Evolutionary conservation across 1,139 yeast genomes (phyloP).

Genomic region (Taiozyma onychis): DNA sequence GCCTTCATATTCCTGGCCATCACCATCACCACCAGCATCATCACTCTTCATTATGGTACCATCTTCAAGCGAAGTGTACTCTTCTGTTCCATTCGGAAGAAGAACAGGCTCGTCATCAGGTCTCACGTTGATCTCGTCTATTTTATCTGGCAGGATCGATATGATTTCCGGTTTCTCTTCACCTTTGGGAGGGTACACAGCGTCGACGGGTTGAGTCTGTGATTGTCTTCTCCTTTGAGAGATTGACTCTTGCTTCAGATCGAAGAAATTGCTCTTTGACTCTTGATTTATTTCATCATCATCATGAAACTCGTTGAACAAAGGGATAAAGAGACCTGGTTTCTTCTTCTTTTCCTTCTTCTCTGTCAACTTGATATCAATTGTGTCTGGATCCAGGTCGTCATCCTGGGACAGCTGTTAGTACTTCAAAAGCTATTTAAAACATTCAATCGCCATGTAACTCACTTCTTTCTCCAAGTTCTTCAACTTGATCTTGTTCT

Average conservation of each 20-base stretch:
- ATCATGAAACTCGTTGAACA: constrained; percentile 4
- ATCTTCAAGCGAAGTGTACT: constrained; percentile 1
- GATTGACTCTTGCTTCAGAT: not conserved
- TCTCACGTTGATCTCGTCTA: not conserved
- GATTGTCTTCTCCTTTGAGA: not conserved
- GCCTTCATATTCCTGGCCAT: constrained; percentile 29
- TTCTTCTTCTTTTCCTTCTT: constrained; percentile 2
- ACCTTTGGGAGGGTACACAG: not conserved
- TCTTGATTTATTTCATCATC: not conserved
- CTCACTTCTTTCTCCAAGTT: not conserved
- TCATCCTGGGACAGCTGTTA: not conserved
- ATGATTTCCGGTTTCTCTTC: not conserved
- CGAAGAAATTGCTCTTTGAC: not conserved
- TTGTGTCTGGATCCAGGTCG: not conserved
- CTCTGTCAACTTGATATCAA: not conserved
- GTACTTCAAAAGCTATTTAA: not conserved
- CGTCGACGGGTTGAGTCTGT: not conserved
- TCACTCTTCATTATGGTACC: not conserved
- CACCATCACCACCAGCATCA: constrained; percentile 25
- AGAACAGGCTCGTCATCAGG: not conserved
- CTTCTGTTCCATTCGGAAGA: not conserved
- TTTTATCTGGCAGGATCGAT: not conserved
- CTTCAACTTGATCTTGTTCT: constrained; percentile 3
- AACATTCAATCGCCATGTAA: not conserved
- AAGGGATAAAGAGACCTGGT: constrained; percentile 3